Evolutionary conservation across 164 flowering plant genomes (phyloP), one percentile per base, ranked within the genome.

Genomic region (Sedum album): DNA sequence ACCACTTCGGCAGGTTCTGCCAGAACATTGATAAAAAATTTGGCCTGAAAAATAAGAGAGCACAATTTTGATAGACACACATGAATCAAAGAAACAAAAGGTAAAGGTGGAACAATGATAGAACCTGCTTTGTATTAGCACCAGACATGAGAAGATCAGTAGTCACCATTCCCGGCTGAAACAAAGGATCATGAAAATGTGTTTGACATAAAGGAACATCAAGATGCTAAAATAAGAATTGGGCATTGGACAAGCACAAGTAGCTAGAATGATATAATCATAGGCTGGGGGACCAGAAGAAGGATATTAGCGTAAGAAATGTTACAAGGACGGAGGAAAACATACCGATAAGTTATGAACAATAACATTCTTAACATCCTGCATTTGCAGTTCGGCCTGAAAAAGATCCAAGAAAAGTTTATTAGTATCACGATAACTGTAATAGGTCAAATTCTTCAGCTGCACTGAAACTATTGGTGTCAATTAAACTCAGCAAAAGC

Each of bases 81-180:
- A 60, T 44, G 36, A 60, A 66, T 23, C 3, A 10, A n/a, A 49
- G 5, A 6, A 23, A 48, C 35, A 30, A 66, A 13, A 55, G 17
- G 25, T 10, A 25, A 13, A 31, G 18, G 31, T 31, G 28, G 8
- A 61, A 69, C 7, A 18, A 10, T 23, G 38, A 20, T 44, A 33
- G 31, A 53, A 90, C 98, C 93, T 93, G 98, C 80, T 93, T 93
- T 15, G 98, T 86, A 46, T 76, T 85, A 17, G 96, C 98, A 68
- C 98, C 97, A 17, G 96, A 82, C 98, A 93, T 91, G 66, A 93
- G 91, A 74, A 93, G 97, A 72, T 93, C 97, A 36, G 98, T 91
- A 66, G 97, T 93, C 35, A 93, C 98, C 98, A 93, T 93, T 64
- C 97, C 98, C 23, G 97, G 98, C 98, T 93, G 87, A 75, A 81